Evolutionary conservation across 176 grass and related monocot genomes (phyloP), one percentile per base, ranked within the genome.

Genomic region (Urochloa ruziziensis): DNA sequence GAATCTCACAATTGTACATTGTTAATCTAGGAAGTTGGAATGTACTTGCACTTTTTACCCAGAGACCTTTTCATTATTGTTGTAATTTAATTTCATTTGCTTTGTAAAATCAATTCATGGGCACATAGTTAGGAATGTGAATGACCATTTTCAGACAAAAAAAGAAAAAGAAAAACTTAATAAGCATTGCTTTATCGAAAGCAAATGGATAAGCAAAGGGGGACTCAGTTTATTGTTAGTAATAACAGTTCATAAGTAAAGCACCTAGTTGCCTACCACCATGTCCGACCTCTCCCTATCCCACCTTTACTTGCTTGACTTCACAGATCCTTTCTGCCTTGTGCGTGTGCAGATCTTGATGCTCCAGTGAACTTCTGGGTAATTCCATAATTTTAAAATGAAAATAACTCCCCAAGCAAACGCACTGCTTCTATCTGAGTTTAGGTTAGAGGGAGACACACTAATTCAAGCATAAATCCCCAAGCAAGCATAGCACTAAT

Each of bases 51-150:
- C 52, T 62, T 40, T 39, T 74, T 30, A 68, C 60, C 57, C 6
- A 23, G 64, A 67, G 4, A 30, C 3, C 80, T 59, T 21, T 68
- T 14, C n/a, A n/a, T n/a, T n/a, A n/a, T n/a, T n/a, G n/a, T 59
- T 74, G n/a, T 80, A 65, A 36, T 37, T 80, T 67, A n/a, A n/a
- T 74, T 48, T 44, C 8, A 8, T 74, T 78, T 83, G 7, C 25
- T 56, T 75, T 47, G 25, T n/a, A 44, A 77, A 67, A 64, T 67
- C 53, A 60, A 47, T 74, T 10, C 23, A 49, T 59, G 21, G 52
- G 35, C 17, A 61, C 47, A 60, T 58, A 23, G 4, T 47, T 81
- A 49, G 27, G 66, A 82, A 59, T 8, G 16, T 54, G 39, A 54
- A 73, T 24, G 39, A 59, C n/a, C 24, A 46, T 19, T 21, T 66